These are phyloP conservation scores for Pseudonitzschia delicatissima DNA, from an alignment of 108 stramenopile genomes.

Conservation along the genomic window DNA sequence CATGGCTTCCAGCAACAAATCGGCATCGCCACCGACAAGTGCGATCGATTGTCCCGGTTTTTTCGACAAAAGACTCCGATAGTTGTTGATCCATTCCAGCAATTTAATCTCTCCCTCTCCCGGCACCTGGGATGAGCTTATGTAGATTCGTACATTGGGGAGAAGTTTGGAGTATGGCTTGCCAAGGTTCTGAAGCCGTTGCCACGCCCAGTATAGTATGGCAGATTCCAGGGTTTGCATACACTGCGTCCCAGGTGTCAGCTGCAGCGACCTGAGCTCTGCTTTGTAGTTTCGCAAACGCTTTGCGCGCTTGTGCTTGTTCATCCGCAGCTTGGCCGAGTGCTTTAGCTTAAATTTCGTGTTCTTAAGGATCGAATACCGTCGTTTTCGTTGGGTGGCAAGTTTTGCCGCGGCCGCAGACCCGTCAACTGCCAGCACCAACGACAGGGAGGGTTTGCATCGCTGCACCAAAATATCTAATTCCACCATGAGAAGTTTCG, in stretches of 20 bases:
- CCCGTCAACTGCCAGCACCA: conserved; percentile 86
- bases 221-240: conserved; percentile 67
- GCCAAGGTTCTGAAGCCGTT: conserved; percentile 39
- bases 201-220: conserved; percentile 88
- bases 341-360: conserved; percentile 46
- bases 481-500: conserved; percentile 57
- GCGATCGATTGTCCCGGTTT: conserved; percentile 46
- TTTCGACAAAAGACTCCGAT: conserved; percentile 15
- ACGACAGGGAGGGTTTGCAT: conserved; percentile 60
- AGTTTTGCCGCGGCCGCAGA: conserved; percentile 81
- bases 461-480: conserved; percentile 49
- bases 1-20: conserved; percentile 84
- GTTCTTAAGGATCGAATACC: conserved; percentile 41
- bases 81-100: conserved; percentile 67
- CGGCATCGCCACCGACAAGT: conserved; percentile 84
- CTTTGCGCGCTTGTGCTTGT: conserved; percentile 11
- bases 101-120: conserved; percentile 93
- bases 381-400: conserved; percentile 70
- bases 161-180: conserved; percentile 20
- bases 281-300: conserved; percentile 25
- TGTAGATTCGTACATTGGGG: conserved; percentile 58
- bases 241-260: conserved; percentile 79
- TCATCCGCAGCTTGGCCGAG: conserved; percentile 25
- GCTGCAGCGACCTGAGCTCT: conserved; percentile 45
- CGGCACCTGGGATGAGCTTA: conserved; percentile 67